Percentiles rank a stretch among this genome's conserved stretches.
Conservation (phyloP, 2,329 filamentous ascomycete species). For the Ophidiomyces ophidiicola region DNA sequence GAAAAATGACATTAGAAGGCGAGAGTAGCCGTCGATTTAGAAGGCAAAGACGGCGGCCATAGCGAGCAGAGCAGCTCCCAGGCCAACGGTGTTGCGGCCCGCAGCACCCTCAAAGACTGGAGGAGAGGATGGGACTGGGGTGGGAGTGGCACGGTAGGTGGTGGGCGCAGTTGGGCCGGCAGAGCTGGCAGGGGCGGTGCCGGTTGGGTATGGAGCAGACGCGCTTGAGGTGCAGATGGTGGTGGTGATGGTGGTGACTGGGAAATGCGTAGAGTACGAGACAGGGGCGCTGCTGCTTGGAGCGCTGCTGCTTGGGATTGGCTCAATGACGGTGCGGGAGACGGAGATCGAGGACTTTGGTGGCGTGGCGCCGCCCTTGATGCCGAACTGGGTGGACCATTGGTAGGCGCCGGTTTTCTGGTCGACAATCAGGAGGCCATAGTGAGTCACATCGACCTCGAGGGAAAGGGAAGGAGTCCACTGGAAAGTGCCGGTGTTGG, state of each 20-base stretch:
- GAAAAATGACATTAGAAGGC: not conserved
- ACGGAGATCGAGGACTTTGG: constrained; percentile 8
- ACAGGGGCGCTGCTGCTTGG: too few species aligned
- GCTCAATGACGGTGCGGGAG: constrained; percentile 10
- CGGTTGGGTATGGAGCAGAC: constrained; percentile 14
- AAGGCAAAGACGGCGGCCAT: constrained; percentile 16
- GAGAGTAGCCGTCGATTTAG: constrained; percentile 11
- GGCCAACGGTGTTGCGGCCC: constrained; percentile 14
- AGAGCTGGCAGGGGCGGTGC: constrained; percentile 12
- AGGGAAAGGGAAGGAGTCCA: constrained; percentile 44
- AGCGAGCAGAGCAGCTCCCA: constrained; percentile 15
- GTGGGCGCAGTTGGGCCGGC: constrained; percentile 9
- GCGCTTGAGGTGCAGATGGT: constrained; percentile 18
- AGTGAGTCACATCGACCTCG: constrained; percentile 39
- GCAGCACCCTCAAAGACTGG: constrained; percentile 12
- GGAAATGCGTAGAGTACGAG: constrained; percentile 6
- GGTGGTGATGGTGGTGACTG: constrained; percentile 16
- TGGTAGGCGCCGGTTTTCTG: constrained; percentile 50
- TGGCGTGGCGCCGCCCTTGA: constrained; percentile 28
- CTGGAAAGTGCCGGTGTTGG: constrained; percentile 44
- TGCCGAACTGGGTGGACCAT: constrained; percentile 51
- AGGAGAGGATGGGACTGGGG: constrained; percentile 9
- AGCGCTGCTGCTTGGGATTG: too few species aligned
- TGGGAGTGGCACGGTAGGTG: constrained; percentile 11
- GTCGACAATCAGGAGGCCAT: constrained; percentile 51